Conservation (phyloP, 495 filamentous ascomycete genomes). For the Penicillium longicatenatum region DNA sequence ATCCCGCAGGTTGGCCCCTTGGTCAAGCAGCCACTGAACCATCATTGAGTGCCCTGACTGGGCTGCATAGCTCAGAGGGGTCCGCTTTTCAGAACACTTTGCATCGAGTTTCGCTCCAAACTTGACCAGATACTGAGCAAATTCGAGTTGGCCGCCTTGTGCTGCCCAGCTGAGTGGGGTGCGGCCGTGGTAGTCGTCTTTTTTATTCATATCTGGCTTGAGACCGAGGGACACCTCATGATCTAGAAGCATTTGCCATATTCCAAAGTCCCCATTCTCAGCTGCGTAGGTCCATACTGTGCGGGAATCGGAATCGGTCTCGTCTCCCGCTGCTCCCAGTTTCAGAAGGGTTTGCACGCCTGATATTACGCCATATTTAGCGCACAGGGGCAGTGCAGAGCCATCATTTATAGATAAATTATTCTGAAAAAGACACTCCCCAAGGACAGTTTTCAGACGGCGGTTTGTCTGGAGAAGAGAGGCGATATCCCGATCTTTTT, state of each 20-base stretch:
- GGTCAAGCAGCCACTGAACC: not conserved
- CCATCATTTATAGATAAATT: not conserved
- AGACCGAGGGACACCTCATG: not conserved
- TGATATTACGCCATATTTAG: not conserved
- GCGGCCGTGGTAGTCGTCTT: not conserved
- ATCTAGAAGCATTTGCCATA: constrained; percentile 1
- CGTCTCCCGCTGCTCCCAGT: not conserved
- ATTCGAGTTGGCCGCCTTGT: not conserved
- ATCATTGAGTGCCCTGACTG: not conserved
- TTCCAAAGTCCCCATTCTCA: constrained; percentile 2
- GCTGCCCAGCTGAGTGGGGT: not conserved
- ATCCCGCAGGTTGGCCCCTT: not conserved
- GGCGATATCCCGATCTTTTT: not conserved
- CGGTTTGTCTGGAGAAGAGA: not conserved
- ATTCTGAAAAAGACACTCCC: not conserved
- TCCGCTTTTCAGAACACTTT: not conserved
- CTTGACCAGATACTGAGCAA: not conserved
- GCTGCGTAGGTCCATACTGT: not conserved
- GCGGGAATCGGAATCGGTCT: not conserved
- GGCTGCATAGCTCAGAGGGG: not conserved
- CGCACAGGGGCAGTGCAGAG: not conserved
- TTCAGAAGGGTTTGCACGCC: not conserved
- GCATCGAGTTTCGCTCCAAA: not conserved
- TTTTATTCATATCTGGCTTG: not conserved
- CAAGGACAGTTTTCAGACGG: not conserved